These are phyloP conservation scores for Amniculicola lignicola DNA, from an alignment of 495 filamentous ascomycete species.

Conservation along the genomic window DNA sequence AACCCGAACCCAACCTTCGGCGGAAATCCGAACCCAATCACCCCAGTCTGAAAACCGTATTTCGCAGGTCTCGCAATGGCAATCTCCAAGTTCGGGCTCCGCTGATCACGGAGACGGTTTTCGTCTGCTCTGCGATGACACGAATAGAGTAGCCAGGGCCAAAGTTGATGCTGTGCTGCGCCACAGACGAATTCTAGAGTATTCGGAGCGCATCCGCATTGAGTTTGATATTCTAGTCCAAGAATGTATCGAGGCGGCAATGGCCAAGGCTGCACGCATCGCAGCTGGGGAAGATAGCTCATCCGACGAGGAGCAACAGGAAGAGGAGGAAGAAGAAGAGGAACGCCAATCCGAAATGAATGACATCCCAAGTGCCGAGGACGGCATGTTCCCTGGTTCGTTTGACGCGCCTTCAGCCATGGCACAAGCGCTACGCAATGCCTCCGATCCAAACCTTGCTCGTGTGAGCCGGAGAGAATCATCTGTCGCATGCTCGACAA, in stretches of 20 bases:
- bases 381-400: conserved; percentile 52
- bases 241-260: conserved; percentile 88
- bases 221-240: conserved; percentile 89
- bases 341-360: conserved; percentile 44
- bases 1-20: conserved; percentile 59
- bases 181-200: conserved; percentile 90
- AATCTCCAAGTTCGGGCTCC: conserved; percentile 83
- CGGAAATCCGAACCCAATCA: conserved; percentile 76
- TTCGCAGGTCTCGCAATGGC: conserved; percentile 91
- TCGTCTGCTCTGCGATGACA: conserved; percentile 81
- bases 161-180: conserved; percentile 93
- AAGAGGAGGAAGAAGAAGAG: conserved; percentile 12
- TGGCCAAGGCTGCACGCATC: conserved; percentile 85
- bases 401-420: conserved; percentile 58
- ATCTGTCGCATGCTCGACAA: conserved; percentile 63
- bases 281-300: conserved; percentile 81
- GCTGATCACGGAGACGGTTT: conserved; percentile 94
- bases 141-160: conserved; percentile 71
- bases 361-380: conserved; percentile 39
- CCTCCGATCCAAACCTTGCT: conserved; percentile 42
- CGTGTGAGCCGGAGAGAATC: conserved; percentile 51
- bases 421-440: conserved; percentile 53
- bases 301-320: conserved; percentile 50
- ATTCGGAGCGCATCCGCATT: conserved; percentile 88
- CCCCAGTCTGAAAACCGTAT: conserved; percentile 92